Evolutionary conservation across 2,329 filamentous ascomycete species (phyloP), one percentile per base, ranked within the genome.

Genomic region (Colletotrichum sp.): DNA sequence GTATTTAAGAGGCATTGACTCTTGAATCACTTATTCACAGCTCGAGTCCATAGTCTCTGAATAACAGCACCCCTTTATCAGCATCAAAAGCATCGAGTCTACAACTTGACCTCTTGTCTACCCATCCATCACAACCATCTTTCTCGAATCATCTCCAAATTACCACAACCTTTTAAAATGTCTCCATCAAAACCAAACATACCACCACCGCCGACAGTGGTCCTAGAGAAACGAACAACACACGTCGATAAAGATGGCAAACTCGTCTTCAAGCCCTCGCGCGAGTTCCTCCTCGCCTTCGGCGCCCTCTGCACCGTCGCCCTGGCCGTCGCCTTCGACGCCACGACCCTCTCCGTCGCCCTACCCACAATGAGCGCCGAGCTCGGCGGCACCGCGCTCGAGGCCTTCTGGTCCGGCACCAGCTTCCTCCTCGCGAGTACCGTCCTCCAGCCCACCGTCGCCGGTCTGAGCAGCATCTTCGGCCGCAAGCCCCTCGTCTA

Each of bases 331-430:
- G 91, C 92, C 15, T 85, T 94, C 32, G 92, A 94, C 81, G 92
- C 92, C 6, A 94, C 92, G 2, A 93, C 90, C 6, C 86, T 94
- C 67, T 92, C 90, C 6, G 74, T 76, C 52, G 92, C 92, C 6
- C 83, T 93, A 36, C 89, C 87, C 6, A 87, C 76, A 7, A 90
- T 92, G 72, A 87, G 90, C 12, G 78, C 82, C 24, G 87, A 88
- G 52, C 84, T 92, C 5, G 78, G 86, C 52, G 90, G 90, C 28
- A 88, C 88, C 0, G 89, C 89, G 4, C 88, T 92, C 36, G 87
- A 94, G 82, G 91, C 92, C 0, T 94, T 94, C 80, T 95, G 93
- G 93, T 90, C 92, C 15, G 93, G 93, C 3, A 94, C 93, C 6
- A 92, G 91, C 18, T 95, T 94, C 78, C 85, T 95, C 6, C 88